A percentile compares a stretch with the other conserved stretches of the same genome.
Evolutionary conservation across 2,329 filamentous ascomycete species (phyloP).

Genomic region (Penicillium olsonii): DNA sequence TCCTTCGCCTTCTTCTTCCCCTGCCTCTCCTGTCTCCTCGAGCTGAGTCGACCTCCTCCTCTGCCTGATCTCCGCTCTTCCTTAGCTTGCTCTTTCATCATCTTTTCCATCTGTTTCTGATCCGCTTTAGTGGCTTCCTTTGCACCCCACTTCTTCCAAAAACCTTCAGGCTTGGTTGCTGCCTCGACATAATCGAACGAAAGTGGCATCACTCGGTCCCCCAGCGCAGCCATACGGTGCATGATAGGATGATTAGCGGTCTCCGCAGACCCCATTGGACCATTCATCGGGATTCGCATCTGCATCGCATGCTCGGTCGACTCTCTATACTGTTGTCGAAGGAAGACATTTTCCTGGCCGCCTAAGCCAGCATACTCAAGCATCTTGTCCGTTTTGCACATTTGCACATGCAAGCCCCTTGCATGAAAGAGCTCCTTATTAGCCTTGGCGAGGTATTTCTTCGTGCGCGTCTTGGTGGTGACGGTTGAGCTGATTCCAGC

Average conservation of each 20-base stretch:
- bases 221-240: constrained; percentile 4
- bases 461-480: neutral
- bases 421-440: constrained; percentile 37
- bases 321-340: neutral
- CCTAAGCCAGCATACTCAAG: neutral
- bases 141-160: constrained; percentile 4
- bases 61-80: too few species aligned
- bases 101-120: constrained; percentile 6
- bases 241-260: too few species aligned
- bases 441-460: constrained; percentile 28
- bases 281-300: too few species aligned
- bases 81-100: neutral
- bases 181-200: constrained; percentile 4
- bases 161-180: neutral
- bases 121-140: constrained; percentile 6
- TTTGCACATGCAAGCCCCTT: constrained; percentile 32
- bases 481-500: neutral
- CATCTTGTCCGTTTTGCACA: constrained; percentile 29
- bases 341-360: neutral
- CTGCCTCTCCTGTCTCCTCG: too few species aligned
- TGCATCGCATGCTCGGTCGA: too few species aligned
- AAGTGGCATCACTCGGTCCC: constrained; percentile 3
- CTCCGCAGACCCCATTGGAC: too few species aligned
- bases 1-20: too few species aligned
- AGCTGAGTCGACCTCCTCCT: too few species aligned